Evolutionary conservation across 2,329 filamentous ascomycete genomes (phyloP), one percentile per base, ranked within the genome.

Genomic region (Fusarium sp.): DNA sequence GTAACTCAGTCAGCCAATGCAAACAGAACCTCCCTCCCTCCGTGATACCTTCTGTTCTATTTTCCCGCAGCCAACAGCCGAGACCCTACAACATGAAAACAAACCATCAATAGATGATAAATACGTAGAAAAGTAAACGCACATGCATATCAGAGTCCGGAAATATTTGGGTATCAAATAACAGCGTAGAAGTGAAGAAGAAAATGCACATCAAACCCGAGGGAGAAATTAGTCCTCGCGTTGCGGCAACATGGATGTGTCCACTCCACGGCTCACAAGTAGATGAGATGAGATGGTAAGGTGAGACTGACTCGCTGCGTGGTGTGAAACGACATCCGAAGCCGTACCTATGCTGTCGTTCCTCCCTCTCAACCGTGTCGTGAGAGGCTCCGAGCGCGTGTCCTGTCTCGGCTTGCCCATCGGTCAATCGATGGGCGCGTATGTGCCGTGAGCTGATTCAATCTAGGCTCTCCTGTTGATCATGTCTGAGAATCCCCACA

Each of bases 111-210:
- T 55, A 57, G 51, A 58, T 61, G 49, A 58, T 62, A 23, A 51
- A 31, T 23, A 34, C 33, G 44, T 50, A 33, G 27, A 59, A 16
- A 31, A 4, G 34, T 60, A 40, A 55, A 61, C 59, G 55, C 58
- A 64, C 42, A 68, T 59, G 58, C 58, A 62, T 53, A 42, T 33
- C 57, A 55, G 40, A 72, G 64, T 64, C 53, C 67, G 57, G 61
- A 68, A 61, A 49, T 56, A 51, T 64, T 46, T 53, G 59, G 74
- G 74, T 76, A 76, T 76, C 74, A 74, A 74, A 73, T 63, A 73
- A 73, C 65, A 73, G 36, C 54, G 33, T 64, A 73, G 73, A 75
- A 75, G 70, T 53, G 64, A 73, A 74, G 50, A 68, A 55, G 54
- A 49, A 20, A 49, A 36, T 40, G 46, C 34, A 23, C 29, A 50